Evolutionary conservation across 2,329 filamentous ascomycete species (phyloP), one percentile per base, ranked within the genome.

Genomic region (Fusarium heterosporum): DNA sequence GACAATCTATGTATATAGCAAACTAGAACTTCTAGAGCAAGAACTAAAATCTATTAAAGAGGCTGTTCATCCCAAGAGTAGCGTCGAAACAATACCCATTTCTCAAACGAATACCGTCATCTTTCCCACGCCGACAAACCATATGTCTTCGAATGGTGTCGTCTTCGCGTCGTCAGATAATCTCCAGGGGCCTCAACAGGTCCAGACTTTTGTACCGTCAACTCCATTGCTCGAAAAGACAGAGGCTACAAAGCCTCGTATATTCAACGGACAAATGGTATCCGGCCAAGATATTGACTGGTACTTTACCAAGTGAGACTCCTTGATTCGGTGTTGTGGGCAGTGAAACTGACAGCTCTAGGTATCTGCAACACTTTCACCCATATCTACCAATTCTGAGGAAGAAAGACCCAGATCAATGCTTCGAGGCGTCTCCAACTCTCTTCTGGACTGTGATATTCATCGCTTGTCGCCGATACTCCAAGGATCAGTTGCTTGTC

Each of bases 391-490:
- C 85, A 16, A 78, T 87, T 13, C 71, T 87, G 13, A 79, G 83
- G 17, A 77, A 78, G 8, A 79, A 78, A 19, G 82, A 85, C 57
- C 84, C 85, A 7, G 83, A 87, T 57, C 78, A 80, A 51, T 82
- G 81, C 64, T 87, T 84, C 64, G 79, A 82, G 11, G 71, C 81
- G 2, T 80, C 80, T 4, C 78, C 80, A 3, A 76, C 84, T 10
- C 78, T 87, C 8, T 87, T 87, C 69, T 87, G 85, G 85, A 77
- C 81, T n/a, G 79, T 87, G 54, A 77, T 87, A 40, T 81, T 80
- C 61, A 80, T 85, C 17, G 78, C 83, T 9, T 82, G 80, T 26
- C 83, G 84, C 4, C 81, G 83, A 1, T 85, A 85, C 64, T 77
- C 82, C 6, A 79, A 79, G 38, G 79, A 80, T 40, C 71, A 77